Evolutionary conservation across 2,329 filamentous ascomycete genomes (phyloP), one percentile per base, ranked within the genome.

Genomic region (Thelonectria olida): DNA sequence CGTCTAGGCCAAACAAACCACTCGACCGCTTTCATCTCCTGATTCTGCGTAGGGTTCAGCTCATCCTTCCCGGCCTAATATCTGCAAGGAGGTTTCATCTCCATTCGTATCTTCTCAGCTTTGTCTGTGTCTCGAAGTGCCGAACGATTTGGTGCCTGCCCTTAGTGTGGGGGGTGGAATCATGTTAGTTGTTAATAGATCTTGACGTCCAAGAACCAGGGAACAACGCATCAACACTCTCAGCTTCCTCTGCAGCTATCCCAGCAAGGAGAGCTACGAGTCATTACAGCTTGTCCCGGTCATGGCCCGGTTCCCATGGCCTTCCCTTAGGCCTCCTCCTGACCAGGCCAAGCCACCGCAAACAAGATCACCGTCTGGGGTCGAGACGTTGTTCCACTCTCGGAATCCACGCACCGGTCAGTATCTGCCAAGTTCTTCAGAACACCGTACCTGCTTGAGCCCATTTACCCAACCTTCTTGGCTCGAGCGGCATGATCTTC

Each of bases 361-460:
- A 34, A 39, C 52, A 23, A 47, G 41, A 54, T 54, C 8, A 38
- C 19, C 51, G 20, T 23, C 36, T 45, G 27, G 34, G 28, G 23
- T 9, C 7, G 9, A 17, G 10, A 23, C 15, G 25, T 52, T 22
- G 38, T 54, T 47, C 51, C 38, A 27, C 44, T 12, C 36, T 51
- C 38, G 15, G 22, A 20, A 51, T 54, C 51, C 23, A 28, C 38
- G 22, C 28, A 50, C 45, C 51, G 57, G 51, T 45, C 51, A 60
- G 48, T 23, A n/a, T 20, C 45, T 54, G 38, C 27, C 44, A 54
- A 39, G 41, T 28, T 44, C 51, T 60, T 44, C 44, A n/a, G 17
- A 27, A 44, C 27, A 27, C 12, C 15, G 27, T 28, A 38, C 27
- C 28, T 48, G 10, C 39, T 23, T 15, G 17, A 4, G 19, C 5